phyloP scores from a whole-genome alignment of 139 green algal species.

The Picochlorum sp. region DNA sequence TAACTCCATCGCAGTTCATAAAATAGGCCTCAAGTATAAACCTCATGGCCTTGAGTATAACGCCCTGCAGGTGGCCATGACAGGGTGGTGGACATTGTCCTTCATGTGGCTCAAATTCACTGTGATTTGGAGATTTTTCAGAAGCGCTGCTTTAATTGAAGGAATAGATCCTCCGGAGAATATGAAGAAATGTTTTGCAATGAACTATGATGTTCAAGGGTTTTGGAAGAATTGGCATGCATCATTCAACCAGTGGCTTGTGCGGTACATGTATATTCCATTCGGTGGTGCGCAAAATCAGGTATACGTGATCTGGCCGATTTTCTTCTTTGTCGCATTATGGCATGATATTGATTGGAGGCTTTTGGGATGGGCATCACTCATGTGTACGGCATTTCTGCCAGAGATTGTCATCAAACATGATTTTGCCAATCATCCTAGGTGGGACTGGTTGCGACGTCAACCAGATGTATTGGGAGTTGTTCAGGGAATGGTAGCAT shows the following conservation, averaged over 20 bases:
- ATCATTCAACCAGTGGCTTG: conserved; percentile 88
- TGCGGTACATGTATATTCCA: conserved; percentile 90
- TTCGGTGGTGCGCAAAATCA: conserved; percentile 61
- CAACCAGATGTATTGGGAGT: conserved; percentile 29
- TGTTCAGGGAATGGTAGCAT: conserved; percentile 26
- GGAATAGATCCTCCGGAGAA: conserved; percentile 83
- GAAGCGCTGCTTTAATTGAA: conserved; percentile 60
- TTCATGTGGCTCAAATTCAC: conserved; percentile 95
- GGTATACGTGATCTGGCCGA: conserved; percentile 68
- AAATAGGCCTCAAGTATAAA: conserved; percentile 21
- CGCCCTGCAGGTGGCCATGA: conserved; percentile 23
- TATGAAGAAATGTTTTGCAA: conserved; percentile 85
- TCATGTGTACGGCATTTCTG: conserved; percentile 59
- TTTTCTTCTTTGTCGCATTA: conserved; percentile 93
- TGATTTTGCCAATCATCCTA: not conserved
- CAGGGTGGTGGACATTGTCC: conserved; percentile 74
- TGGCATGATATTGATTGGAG: conserved; percentile 91
- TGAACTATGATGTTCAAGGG: conserved; percentile 88
- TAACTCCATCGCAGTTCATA: conserved; percentile 58
- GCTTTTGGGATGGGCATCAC: conserved; percentile 73
- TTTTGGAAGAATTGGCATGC: conserved; percentile 91
- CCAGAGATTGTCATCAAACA: conserved; percentile 55
- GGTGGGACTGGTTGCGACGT: not conserved
- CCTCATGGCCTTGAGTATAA: conserved; percentile 18
- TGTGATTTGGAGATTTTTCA: conserved; percentile 73